A percentile compares a stretch with the other conserved stretches of the same genome.
These are phyloP conservation scores for Euphorbia lathyris DNA, from an alignment of 345 rosid genomes.

Conservation along the genomic window DNA sequence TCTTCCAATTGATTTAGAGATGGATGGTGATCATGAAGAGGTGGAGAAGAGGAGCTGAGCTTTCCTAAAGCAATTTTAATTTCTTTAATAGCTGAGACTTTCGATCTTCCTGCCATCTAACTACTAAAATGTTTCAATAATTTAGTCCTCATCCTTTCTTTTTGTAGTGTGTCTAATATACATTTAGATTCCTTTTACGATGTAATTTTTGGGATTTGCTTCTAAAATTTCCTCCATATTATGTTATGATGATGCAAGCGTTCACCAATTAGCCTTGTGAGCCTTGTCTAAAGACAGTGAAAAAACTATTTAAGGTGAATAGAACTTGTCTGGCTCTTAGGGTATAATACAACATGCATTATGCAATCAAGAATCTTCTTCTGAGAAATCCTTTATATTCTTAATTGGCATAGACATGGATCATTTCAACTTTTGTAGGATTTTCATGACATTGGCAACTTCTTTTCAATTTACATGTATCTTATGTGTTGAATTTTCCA, in stretches of 20 bases:
- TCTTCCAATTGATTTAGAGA: no score
- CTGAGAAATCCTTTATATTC: not conserved
- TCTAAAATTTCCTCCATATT: constrained; percentile 83
- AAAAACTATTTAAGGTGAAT: constrained; percentile 89
- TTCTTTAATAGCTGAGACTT: no score
- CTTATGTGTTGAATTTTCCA: not conserved
- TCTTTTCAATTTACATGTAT: not conserved
- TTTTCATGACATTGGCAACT: not conserved
- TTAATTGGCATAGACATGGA: not conserved
- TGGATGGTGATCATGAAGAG: no score
- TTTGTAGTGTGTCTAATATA: constrained; percentile 3
- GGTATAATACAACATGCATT: constrained; percentile 5
- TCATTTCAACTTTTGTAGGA: not conserved
- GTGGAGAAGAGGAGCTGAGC: no score
- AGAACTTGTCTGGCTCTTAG: constrained; percentile 10
- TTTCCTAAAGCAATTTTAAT: no score
- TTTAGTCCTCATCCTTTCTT: constrained; percentile 8
- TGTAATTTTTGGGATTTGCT: constrained; percentile 60
- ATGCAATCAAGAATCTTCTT: not conserved
- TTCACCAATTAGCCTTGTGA: constrained; percentile 74
- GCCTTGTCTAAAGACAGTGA: constrained; percentile 69
- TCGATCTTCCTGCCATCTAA: no score
- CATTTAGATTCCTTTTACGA: no score
- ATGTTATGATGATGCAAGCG: constrained; percentile 81
- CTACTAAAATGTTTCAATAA: constrained; percentile 7